phyloP scores from a whole-genome alignment of 345 rosid species.

The Syzygium oleosum region DNA sequence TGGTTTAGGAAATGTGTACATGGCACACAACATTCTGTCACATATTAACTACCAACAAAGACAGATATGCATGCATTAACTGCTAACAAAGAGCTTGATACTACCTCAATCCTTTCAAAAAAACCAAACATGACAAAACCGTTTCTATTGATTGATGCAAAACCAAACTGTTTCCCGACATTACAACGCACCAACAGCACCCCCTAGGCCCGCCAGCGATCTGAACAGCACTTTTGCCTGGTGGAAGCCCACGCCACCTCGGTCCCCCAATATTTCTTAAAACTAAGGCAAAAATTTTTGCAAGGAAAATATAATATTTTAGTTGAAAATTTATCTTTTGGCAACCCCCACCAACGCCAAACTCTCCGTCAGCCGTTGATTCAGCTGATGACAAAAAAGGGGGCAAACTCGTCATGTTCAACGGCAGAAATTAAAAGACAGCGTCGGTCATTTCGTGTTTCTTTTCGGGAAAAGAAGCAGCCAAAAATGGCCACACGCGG shows the following conservation, averaged over 20 bases:
- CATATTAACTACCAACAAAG: not conserved
- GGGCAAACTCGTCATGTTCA: not conserved
- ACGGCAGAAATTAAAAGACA: not conserved
- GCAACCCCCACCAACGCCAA: not conserved
- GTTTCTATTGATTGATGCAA: not conserved
- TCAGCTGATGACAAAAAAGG: not conserved
- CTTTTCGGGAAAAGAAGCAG: not conserved
- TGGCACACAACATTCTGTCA: not conserved
- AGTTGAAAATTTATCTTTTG: not conserved
- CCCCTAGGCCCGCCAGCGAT: not conserved
- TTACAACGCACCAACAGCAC: not conserved
- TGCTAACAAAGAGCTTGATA: not conserved
- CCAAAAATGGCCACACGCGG: not conserved
- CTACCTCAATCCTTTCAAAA: not conserved
- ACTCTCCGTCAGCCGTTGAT: not conserved
- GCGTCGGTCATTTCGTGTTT: not conserved
- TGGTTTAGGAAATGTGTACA: not conserved
- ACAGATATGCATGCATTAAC: not conserved
- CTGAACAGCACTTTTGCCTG: not conserved
- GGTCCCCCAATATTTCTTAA: not conserved
- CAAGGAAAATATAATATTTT: not conserved
- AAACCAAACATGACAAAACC: not conserved
- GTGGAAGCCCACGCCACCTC: not conserved
- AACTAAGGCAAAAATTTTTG: not conserved
- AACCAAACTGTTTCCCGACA: not conserved